Conservation (phyloP, 164 flowering plant species). For the Vitis labrusca region DNA sequence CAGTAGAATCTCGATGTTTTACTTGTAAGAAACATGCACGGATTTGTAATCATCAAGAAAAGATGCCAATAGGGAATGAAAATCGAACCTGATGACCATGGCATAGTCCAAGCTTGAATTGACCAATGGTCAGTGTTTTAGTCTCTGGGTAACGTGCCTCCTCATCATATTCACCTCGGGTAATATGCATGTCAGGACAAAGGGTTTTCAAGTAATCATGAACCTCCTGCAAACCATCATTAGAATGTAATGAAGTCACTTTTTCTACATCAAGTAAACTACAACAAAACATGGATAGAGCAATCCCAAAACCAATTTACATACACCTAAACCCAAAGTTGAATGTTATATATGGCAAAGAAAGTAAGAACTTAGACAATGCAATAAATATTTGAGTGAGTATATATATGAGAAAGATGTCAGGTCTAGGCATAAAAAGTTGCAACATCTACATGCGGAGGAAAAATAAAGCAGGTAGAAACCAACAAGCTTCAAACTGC, state of each 20-base stretch:
- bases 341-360: neutral
- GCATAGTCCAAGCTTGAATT: slow-evolving; percentile 88
- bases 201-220: slow-evolving; percentile 90
- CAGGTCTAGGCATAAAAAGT: no score
- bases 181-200: slow-evolving; percentile 86
- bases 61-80: neutral
- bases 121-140: slow-evolving; percentile 91
- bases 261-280: neutral
- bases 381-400: neutral
- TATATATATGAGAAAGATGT: no score
- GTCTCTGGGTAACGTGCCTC: slow-evolving; percentile 85
- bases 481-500: no score
- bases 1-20: neutral
- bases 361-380: neutral
- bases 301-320: neutral
- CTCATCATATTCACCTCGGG: slow-evolving; percentile 93
- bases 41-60: neutral
- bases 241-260: neutral
- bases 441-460: no score
- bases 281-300: neutral
- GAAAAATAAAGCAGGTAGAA: no score
- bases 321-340: neutral
- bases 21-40: neutral
- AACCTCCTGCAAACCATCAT: slow-evolving; percentile 62
- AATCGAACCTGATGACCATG: slow-evolving; percentile 94